phyloP scores from a whole-genome alignment of 140 eudicot species.

The Erigeron philadelphicus region DNA sequence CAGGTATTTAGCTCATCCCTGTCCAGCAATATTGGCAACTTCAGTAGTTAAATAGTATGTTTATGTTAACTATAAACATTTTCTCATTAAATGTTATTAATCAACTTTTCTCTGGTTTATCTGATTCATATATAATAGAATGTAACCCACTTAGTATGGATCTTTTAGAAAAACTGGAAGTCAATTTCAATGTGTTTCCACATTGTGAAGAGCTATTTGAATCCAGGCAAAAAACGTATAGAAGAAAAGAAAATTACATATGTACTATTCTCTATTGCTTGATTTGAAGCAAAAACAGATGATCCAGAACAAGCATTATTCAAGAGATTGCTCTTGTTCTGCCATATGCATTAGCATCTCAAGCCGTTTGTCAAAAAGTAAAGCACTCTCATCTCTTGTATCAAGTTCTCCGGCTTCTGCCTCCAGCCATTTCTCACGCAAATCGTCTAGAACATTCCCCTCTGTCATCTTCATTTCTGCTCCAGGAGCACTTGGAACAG shows the following conservation, averaged over 20 bases:
- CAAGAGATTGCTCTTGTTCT: constrained; percentile 46
- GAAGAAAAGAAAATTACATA: not conserved
- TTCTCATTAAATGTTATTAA: no score
- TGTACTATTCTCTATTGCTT: constrained; percentile 16
- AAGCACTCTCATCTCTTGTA: constrained; percentile 75
- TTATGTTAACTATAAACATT: no score
- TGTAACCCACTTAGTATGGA: not conserved
- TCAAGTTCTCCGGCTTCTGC: constrained; percentile 94
- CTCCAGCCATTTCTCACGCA: constrained; percentile 96
- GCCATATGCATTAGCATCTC: constrained; percentile 88
- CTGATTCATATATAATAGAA: not conserved
- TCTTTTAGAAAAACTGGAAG: not conserved
- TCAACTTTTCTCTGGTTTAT: no score
- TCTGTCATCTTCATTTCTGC: constrained; percentile 57
- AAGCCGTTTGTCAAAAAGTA: constrained; percentile 76
- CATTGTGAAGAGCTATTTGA: constrained; percentile 16
- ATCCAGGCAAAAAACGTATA: constrained; percentile 6
- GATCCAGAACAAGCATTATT: constrained; percentile 13
- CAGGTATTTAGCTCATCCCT: no score
- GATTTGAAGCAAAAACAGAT: constrained; percentile 12
- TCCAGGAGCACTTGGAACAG: constrained; percentile 95
- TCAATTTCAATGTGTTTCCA: constrained; percentile 3
- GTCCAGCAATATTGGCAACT: no score
- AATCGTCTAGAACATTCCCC: constrained; percentile 78
- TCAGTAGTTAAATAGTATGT: no score